A percentile compares a stretch with the other conserved stretches of the same genome.
These are phyloP conservation scores for Cladophialophora yegresii DNA, from an alignment of 2,329 filamentous ascomycete genomes.

Conservation along the genomic window DNA sequence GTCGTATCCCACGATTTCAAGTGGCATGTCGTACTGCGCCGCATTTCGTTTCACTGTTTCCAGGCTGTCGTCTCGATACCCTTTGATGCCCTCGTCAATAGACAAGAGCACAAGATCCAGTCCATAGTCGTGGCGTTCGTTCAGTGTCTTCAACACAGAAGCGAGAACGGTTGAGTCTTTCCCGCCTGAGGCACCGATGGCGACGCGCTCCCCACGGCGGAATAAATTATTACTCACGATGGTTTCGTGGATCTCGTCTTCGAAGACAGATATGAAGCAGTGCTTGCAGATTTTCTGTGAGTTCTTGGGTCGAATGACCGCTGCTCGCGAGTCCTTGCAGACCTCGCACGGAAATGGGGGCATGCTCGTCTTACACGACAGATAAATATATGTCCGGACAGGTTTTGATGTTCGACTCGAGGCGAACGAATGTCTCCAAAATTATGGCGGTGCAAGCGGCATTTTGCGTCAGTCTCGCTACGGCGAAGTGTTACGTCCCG, in stretches of 20 bases:
- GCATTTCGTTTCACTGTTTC: constrained; percentile 97
- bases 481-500: background rate
- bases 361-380: constrained; percentile 55
- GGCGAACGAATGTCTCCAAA: background rate
- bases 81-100: constrained; percentile 96
- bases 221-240: constrained; percentile 83
- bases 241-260: constrained; percentile 90
- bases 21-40: constrained; percentile 81
- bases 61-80: constrained; percentile 91
- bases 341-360: constrained; percentile 72
- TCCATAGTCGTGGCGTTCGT: constrained; percentile 84
- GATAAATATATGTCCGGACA: background rate
- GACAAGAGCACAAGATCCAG: constrained; percentile 83
- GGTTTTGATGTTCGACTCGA: background rate
- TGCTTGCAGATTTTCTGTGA: constrained; percentile 86
- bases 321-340: constrained; percentile 74
- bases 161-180: constrained; percentile 97
- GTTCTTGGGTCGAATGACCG: constrained; percentile 93
- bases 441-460: constrained; percentile 4
- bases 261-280: constrained; percentile 86
- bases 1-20: constrained; percentile 90
- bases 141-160: constrained; percentile 89
- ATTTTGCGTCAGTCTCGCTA: background rate
- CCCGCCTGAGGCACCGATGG: constrained; percentile 93
- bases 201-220: constrained; percentile 76